Percentiles rank a stretch among this genome's conserved stretches.
phyloP scores from a whole-genome alignment of 306 rosid genomes.

The Fagus crenata region DNA sequence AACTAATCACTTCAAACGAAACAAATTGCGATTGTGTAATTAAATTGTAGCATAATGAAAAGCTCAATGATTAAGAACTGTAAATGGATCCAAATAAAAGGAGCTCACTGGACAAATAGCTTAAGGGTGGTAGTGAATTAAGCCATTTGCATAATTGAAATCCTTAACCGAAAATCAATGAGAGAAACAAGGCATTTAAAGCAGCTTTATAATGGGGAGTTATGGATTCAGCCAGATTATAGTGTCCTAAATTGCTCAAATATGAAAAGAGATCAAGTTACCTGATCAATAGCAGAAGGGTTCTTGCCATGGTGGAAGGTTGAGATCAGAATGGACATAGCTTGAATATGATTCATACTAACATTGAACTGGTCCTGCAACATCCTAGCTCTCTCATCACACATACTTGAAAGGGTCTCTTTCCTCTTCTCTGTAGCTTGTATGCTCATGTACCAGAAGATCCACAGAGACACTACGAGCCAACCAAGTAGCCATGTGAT shows the following conservation, averaged over 20 bases:
- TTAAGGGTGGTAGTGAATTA: conserved; percentile 14
- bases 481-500: conserved; percentile 64
- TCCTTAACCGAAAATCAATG: not conserved
- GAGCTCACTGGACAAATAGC: not conserved
- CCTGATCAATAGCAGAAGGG: conserved; percentile 94
- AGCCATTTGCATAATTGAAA: conserved; percentile 4
- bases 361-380: conserved; percentile 96
- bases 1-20: not conserved
- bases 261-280: conserved; percentile 36
- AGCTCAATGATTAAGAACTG: conserved; percentile 5
- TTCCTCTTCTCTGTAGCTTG: conserved; percentile 82
- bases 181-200: conserved; percentile 11
- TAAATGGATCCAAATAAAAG: not conserved
- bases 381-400: conserved; percentile 98
- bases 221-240: not conserved
- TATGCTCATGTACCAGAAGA: conserved; percentile 58
- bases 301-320: conserved; percentile 83
- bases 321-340: conserved; percentile 92
- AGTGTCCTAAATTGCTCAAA: conserved; percentile 10
- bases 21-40: not conserved
- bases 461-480: conserved; percentile 53
- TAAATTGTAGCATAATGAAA: conserved; percentile 6
- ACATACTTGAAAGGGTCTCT: conserved; percentile 82
- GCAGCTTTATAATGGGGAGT: conserved; percentile 2
- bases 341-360: conserved; percentile 95